Percentiles rank a stretch among this genome's conserved stretches.
These are phyloP conservation scores for Chrysoporthe puriensis DNA, from an alignment of 2,329 filamentous ascomycete genomes.

Conservation along the genomic window DNA sequence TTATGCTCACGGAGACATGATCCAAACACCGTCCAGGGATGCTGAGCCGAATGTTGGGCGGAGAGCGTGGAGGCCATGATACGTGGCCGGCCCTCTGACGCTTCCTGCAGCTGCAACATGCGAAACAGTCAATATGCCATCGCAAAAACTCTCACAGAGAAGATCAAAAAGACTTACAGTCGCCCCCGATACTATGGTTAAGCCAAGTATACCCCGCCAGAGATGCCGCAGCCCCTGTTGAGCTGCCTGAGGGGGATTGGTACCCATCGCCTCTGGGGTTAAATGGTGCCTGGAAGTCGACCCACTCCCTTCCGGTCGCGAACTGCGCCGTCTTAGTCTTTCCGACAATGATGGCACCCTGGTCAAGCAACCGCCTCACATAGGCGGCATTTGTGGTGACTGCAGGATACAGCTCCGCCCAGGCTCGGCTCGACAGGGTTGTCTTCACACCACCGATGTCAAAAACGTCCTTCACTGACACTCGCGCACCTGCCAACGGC, in stretches of 20 bases:
- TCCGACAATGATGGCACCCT: slow-evolving; percentile 60
- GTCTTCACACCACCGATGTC: slow-evolving; percentile 55
- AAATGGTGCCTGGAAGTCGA: slow-evolving; percentile 36
- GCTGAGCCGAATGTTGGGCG: slow-evolving; percentile 19
- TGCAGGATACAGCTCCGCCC: slow-evolving; percentile 54
- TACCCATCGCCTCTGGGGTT: slow-evolving; percentile 39
- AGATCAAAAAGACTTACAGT: slow-evolving; percentile 39
- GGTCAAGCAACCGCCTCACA: slow-evolving; percentile 59
- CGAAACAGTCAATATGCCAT: neutral
- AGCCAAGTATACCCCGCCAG: slow-evolving; percentile 34
- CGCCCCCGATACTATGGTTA: slow-evolving; percentile 32
- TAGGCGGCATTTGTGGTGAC: slow-evolving; percentile 51
- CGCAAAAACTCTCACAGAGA: slow-evolving; percentile 29
- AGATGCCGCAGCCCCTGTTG: slow-evolving; percentile 31
- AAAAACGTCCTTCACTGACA: slow-evolving; percentile 41
- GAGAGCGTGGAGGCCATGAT: slow-evolving; percentile 25
- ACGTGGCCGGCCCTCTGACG: slow-evolving; percentile 19
- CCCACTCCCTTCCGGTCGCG: slow-evolving; percentile 21
- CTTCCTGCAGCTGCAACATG: slow-evolving; percentile 15
- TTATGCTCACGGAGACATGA: slow-evolving; percentile 22
- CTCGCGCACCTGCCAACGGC: slow-evolving; percentile 43
- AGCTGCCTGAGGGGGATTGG: slow-evolving; percentile 30
- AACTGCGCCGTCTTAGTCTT: slow-evolving; percentile 58
- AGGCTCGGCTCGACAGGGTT: slow-evolving; percentile 61
- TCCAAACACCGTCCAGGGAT: slow-evolving; percentile 15